phyloP scores from a whole-genome alignment of 192 early-diverging fungal species.

The Umbelopsis sp. region DNA sequence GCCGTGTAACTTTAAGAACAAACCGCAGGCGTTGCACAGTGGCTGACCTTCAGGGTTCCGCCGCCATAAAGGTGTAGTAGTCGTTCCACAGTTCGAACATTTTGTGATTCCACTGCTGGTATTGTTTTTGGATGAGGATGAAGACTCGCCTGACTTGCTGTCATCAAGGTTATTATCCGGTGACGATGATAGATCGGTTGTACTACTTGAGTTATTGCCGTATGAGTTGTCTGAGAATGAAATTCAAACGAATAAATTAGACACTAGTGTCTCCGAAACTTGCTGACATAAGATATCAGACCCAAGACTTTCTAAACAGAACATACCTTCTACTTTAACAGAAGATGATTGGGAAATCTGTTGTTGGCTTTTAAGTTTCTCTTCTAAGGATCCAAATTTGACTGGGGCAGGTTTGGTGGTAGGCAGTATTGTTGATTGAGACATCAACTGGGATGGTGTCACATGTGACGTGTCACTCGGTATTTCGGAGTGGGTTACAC shows the following conservation, averaged over 20 bases:
- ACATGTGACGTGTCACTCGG: constrained; percentile 5
- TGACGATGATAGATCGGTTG: background rate
- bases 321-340: background rate
- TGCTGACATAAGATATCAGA: background rate
- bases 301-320: background rate
- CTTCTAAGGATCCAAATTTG: background rate
- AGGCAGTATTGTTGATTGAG: background rate
- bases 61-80: constrained; percentile 95
- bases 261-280: background rate
- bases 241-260: background rate
- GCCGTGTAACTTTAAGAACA: constrained; percentile 95
- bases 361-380: constrained; percentile 4
- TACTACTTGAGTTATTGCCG: background rate
- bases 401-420: background rate
- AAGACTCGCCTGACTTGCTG: background rate
- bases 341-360: background rate
- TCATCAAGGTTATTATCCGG: background rate
- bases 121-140: constrained; percentile 21
- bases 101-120: constrained; percentile 34
- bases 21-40: constrained; percentile 96
- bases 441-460: constrained; percentile 14
- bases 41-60: constrained; percentile 86
- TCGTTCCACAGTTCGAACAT: constrained; percentile 87
- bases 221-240: constrained; percentile 7
- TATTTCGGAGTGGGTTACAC: constrained; percentile 2